phyloP scores from a whole-genome alignment of 1,284 basidiomycete species.

The Trichosporon asahii region DNA sequence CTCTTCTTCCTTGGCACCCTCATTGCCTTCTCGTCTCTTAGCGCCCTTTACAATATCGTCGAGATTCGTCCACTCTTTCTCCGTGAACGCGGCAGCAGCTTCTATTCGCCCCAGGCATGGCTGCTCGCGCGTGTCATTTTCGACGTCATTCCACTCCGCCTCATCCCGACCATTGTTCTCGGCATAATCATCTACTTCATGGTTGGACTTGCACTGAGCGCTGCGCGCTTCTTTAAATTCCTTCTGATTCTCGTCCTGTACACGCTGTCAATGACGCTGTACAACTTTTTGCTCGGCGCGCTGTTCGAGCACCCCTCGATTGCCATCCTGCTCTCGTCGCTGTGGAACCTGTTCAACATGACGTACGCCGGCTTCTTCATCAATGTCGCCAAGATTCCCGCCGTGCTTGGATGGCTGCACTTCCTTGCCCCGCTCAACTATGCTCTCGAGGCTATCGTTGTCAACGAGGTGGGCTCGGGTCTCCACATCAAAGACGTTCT shows the following conservation, averaged over 20 bases:
- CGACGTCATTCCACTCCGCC: constrained; percentile 89
- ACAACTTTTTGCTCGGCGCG: constrained; percentile 84
- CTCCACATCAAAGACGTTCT: constrained; percentile 73
- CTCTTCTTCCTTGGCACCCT: constrained; percentile 85
- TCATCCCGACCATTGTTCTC: constrained; percentile 89
- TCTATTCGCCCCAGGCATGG: constrained; percentile 62
- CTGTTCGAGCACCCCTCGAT: constrained; percentile 78
- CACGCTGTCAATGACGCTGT: constrained; percentile 75
- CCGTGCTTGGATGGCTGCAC: constrained; percentile 79
- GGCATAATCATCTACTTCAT: constrained; percentile 94
- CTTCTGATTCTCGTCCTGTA: constrained; percentile 72
- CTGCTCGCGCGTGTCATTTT: constrained; percentile 96
- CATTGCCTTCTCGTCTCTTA: constrained; percentile 80
- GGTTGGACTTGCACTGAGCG: constrained; percentile 72
- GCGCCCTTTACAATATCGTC: constrained; percentile 79
- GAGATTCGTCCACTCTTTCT: constrained; percentile 77
- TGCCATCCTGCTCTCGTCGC: constrained; percentile 75
- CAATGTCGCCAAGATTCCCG: constrained; percentile 71
- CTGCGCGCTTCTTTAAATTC: constrained; percentile 76
- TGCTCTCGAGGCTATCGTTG: constrained; percentile 72
- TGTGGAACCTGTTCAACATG: constrained; percentile 71
- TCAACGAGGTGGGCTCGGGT: constrained; percentile 83
- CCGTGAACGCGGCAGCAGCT: constrained; percentile 71
- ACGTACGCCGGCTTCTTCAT: constrained; percentile 73
- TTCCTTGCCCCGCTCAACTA: constrained; percentile 59